Evolutionary conservation across 371 early-diverging fungal species (phyloP), one percentile per base, ranked within the genome.

Genomic region (Mucor velutinosus): DNA sequence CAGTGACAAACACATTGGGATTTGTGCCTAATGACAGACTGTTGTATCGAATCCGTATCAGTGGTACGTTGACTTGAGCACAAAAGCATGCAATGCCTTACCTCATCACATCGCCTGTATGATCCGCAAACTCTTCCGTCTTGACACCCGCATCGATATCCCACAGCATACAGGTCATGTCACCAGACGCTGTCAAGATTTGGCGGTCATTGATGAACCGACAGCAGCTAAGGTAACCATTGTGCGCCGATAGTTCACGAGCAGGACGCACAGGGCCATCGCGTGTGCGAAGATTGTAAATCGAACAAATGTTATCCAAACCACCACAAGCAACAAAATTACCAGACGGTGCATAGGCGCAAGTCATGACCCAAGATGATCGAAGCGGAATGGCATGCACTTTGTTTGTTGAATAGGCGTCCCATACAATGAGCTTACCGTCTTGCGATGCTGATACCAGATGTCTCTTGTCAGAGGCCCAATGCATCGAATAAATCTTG

Each of bases 351-450:
- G 97, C 93, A 74, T 97, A 99, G 0, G 99, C 98, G 73, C 97
- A 97, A 35, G 99, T 98, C 99, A 99, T 99, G 61, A 99, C 99
- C 99, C 99, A 99, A 11, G 97, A 96, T 0, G 98, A 98, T 27
- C 96, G 90, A 58, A 99, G 80, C 14, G 99, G 98, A 75, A 99
- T 98, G 29, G 98, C 98, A 75, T 95, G 93, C 39, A 97, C 88
- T 82, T 99, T 99, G 89, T 99, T 98, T 62, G 98, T 96, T 33
- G 96, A 92, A 75, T 93, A 96, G 11, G 98, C 95, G 75, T 99
- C 98, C 99, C 99, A 99, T 27, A 99, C 97, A 49, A 99, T 95
- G 58, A 99, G 85, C 78, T 98, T 99, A 66, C 99, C 99, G 77
- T 99, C 99, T 82, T 99, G 99, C 55, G 98, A 98, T 10, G 99